Conservation (phyloP, 2,329 filamentous ascomycete species). For the Diplodia scrobiculata region DNA sequence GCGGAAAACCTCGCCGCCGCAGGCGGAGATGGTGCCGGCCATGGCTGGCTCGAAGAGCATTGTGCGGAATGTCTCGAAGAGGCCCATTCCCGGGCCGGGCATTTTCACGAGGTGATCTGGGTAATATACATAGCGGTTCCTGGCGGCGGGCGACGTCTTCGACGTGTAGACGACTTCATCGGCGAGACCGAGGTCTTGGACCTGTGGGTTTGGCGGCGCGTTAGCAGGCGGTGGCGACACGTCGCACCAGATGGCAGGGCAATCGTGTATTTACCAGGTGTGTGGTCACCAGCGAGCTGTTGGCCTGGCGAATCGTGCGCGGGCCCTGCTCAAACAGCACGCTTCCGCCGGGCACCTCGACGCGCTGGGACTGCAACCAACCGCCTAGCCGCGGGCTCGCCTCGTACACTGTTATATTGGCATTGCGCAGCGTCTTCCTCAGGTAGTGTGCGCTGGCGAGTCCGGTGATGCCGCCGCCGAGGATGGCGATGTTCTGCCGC, state of each 20-base stretch:
- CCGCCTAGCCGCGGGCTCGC: constrained; percentile 70
- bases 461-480: constrained; percentile 57
- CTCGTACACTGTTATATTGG: constrained; percentile 81
- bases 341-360: constrained; percentile 62
- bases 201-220: not conserved
- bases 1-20: constrained; percentile 42
- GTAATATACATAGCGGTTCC: constrained; percentile 82
- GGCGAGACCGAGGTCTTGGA: constrained; percentile 55
- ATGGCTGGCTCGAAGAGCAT: constrained; percentile 61
- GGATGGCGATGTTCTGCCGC: constrained; percentile 49
- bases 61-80: constrained; percentile 37
- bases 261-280: constrained; percentile 62
- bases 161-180: constrained; percentile 60
- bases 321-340: constrained; percentile 84
- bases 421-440: constrained; percentile 64
- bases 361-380: constrained; percentile 72
- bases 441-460: constrained; percentile 67
- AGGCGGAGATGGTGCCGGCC: constrained; percentile 43
- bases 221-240: not conserved
- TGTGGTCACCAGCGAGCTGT: constrained; percentile 66
- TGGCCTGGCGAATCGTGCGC: constrained; percentile 66
- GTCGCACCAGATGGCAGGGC: not conserved
- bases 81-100: constrained; percentile 44
- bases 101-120: constrained; percentile 74
- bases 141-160: constrained; percentile 55